phyloP scores from a whole-genome alignment of 257 asterid species.

The Solanum virginianum region DNA sequence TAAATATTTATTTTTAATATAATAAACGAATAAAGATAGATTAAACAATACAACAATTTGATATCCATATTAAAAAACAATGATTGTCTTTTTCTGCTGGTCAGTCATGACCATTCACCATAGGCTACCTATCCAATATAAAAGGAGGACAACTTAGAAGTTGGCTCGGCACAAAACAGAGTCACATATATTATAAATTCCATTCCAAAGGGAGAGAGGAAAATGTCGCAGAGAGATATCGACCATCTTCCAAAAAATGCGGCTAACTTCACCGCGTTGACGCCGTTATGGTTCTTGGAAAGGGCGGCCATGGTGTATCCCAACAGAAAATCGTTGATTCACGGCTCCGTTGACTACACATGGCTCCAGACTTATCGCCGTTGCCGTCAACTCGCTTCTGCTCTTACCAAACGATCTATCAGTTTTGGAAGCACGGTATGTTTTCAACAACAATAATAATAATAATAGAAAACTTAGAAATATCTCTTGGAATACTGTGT shows the following conservation, averaged over 20 bases:
- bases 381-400: conserved; percentile 88
- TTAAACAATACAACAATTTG: too few species aligned
- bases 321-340: conserved; percentile 53
- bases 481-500: neutral
- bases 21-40: too few species aligned
- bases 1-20: too few species aligned
- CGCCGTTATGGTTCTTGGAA: conserved; percentile 73
- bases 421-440: conserved; percentile 71
- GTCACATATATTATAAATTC: neutral
- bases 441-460: neutral
- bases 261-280: conserved; percentile 69
- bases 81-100: neutral
- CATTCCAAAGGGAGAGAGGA: conserved; percentile 7
- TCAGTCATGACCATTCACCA: neutral
- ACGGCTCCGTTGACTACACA: conserved; percentile 54
- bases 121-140: neutral
- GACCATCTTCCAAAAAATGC: conserved; percentile 80
- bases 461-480: neutral
- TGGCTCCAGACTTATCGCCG: conserved; percentile 91
- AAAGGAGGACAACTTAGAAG: neutral
- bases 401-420: conserved; percentile 49
- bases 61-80: too few species aligned
- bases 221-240: conserved; percentile 49
- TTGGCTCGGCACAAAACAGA: neutral
- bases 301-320: conserved; percentile 83